phyloP scores from a whole-genome alignment of 257 asterid genomes.

The Solanum medicagineum region DNA sequence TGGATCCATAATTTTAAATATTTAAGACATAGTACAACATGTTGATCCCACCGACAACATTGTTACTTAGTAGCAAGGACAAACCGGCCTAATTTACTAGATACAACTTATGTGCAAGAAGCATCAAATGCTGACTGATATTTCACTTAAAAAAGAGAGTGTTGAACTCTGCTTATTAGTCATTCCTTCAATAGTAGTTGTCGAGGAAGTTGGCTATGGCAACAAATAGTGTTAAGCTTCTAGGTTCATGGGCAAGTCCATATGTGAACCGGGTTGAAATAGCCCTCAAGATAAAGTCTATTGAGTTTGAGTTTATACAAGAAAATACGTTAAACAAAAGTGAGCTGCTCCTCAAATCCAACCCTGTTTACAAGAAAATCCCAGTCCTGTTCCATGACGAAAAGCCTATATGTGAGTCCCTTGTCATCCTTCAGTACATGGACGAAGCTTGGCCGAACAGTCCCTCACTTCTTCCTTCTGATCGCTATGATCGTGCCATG shows the following conservation, averaged over 20 bases:
- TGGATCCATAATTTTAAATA: neutral
- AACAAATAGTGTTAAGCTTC: neutral
- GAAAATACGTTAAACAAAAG: conserved; percentile 8
- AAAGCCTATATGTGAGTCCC: conserved; percentile 18
- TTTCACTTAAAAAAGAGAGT: neutral
- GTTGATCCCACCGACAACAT: neutral
- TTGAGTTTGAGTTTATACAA: conserved; percentile 4
- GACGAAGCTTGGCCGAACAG: conserved; percentile 21
- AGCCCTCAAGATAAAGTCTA: conserved; percentile 22
- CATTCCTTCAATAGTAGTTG: neutral
- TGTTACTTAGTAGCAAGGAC: neutral
- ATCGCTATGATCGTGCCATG: conserved; percentile 21
- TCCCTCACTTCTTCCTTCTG: conserved; percentile 17
- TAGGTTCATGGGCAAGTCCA: conserved; percentile 2
- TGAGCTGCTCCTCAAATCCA: conserved; percentile 21
- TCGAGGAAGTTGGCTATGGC: neutral
- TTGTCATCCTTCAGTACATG: conserved; percentile 19
- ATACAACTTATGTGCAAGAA: neutral
- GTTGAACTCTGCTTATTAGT: neutral
- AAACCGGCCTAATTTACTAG: neutral
- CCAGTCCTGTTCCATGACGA: conserved; percentile 23
- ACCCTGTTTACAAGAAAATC: conserved; percentile 21
- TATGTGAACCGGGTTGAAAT: conserved; percentile 9
- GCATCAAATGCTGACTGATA: neutral
- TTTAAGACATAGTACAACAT: neutral